phyloP scores from a whole-genome alignment of 176 grass and related monocot genomes.

The Tillandsia leiboldiana region DNA sequence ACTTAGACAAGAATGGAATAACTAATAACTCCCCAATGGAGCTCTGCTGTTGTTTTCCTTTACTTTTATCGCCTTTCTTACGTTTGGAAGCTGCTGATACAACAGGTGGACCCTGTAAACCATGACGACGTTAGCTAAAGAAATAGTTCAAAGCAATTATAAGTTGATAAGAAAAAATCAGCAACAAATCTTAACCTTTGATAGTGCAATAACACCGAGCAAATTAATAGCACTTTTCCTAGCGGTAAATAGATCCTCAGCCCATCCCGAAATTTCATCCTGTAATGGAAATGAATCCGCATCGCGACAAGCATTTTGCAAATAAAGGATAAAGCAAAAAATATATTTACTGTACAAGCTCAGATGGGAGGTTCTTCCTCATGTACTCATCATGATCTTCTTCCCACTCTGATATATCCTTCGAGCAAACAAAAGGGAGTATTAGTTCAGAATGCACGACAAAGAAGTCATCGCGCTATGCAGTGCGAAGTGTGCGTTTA shows the following conservation, averaged over 20 bases:
- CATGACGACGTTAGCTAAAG: background rate
- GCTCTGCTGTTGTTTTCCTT: slow-evolving; percentile 60
- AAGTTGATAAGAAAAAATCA: too few relatives aligned
- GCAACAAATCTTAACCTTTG: slow-evolving; percentile 46
- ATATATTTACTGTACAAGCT: slow-evolving; percentile 47
- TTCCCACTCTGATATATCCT: slow-evolving; percentile 84
- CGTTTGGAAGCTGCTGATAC: slow-evolving; percentile 61
- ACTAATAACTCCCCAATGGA: slow-evolving; percentile 80
- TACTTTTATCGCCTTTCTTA: slow-evolving; percentile 87
- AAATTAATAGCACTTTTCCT: slow-evolving; percentile 96
- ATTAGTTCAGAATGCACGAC: slow-evolving; percentile 19
- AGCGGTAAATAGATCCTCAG: slow-evolving; percentile 81
- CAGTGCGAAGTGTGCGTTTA: background rate
- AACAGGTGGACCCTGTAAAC: slow-evolving; percentile 63
- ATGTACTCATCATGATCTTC: slow-evolving; percentile 88
- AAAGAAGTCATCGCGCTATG: background rate
- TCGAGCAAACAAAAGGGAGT: slow-evolving; percentile 23
- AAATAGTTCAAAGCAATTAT: background rate
- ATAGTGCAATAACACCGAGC: slow-evolving; percentile 76
- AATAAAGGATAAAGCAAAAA: slow-evolving; percentile 12
- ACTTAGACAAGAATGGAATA: slow-evolving; percentile 85
- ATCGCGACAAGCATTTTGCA: slow-evolving; percentile 4
- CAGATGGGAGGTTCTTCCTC: slow-evolving; percentile 79
- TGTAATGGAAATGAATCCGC: slow-evolving; percentile 30
- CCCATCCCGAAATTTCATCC: slow-evolving; percentile 90